These are phyloP conservation scores for Hypoxylon lienhwacheense DNA, from an alignment of 495 filamentous ascomycete genomes.

Conservation along the genomic window DNA sequence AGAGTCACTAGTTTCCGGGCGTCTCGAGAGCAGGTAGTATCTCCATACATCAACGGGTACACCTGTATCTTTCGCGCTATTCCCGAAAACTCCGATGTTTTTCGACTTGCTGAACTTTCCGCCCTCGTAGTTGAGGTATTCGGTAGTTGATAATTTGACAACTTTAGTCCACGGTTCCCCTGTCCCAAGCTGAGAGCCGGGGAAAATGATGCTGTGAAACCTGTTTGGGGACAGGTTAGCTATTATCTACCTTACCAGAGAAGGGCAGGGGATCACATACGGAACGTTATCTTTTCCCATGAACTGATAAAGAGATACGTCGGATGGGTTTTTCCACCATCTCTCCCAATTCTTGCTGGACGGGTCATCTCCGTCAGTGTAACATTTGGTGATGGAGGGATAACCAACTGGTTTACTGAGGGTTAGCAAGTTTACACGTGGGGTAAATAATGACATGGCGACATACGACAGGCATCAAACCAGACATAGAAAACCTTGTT, in stretches of 20 bases:
- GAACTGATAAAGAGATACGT: conserved; percentile 94
- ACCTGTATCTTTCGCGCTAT: conserved; percentile 85
- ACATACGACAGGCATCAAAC: conserved; percentile 86
- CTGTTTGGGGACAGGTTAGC: conserved; percentile 21
- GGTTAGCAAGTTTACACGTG: conserved; percentile 3
- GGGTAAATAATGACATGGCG: not conserved
- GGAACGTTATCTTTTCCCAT: conserved; percentile 98
- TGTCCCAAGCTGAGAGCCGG: conserved; percentile 82
- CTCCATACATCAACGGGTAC: conserved; percentile 86
- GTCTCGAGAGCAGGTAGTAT: conserved; percentile 86
- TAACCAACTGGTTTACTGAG: conserved; percentile 73
- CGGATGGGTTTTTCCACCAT: conserved; percentile 91
- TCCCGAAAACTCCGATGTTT: conserved; percentile 87
- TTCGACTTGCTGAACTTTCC: conserved; percentile 96
- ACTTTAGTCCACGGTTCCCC: conserved; percentile 87
- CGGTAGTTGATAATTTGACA: conserved; percentile 84
- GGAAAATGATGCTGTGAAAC: conserved; percentile 72
- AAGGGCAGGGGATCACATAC: conserved; percentile 59
- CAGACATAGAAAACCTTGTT: conserved; percentile 94
- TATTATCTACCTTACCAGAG: not conserved
- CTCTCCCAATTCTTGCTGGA: conserved; percentile 70
- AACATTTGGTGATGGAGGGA: conserved; percentile 90
- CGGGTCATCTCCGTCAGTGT: conserved; percentile 59
- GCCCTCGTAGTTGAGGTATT: conserved; percentile 95
- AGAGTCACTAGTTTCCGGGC: conserved; percentile 85